phyloP scores from a whole-genome alignment of 2,329 filamentous ascomycete genomes.

The Cladosporium velox region DNA sequence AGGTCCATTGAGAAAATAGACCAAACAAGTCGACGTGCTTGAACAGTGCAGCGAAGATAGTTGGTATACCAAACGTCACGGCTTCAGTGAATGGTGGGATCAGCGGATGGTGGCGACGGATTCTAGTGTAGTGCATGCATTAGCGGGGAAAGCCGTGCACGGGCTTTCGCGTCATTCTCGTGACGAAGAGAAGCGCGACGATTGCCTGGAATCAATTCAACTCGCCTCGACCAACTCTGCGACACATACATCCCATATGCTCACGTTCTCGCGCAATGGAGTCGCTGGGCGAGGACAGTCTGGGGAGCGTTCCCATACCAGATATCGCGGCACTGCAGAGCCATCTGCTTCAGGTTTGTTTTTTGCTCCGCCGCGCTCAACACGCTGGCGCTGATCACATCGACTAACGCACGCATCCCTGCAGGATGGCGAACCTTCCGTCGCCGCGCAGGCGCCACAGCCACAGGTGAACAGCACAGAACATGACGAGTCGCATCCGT shows the following conservation, averaged over 20 bases:
- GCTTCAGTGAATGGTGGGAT: background rate
- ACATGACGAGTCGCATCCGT: constrained; percentile 4
- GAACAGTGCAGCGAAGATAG: background rate
- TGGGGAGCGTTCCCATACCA: constrained; percentile 29
- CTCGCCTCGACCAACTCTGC: background rate
- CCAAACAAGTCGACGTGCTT: too few species aligned
- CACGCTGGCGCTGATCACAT: background rate
- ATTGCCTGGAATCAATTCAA: background rate
- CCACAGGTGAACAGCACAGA: constrained; percentile 4
- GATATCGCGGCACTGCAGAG: constrained; percentile 26
- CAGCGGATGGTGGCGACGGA: background rate
- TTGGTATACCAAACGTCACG: background rate
- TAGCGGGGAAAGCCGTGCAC: background rate
- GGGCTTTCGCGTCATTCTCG: constrained; percentile 10
- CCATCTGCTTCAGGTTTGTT: constrained; percentile 27
- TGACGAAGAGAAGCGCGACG: constrained; percentile 1
- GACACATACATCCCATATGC: background rate
- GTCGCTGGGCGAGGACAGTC: constrained; percentile 30
- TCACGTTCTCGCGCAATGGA: constrained; percentile 25
- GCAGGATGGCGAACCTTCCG: constrained; percentile 29
- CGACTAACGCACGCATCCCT: constrained; percentile 34
- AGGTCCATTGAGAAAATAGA: too few species aligned
- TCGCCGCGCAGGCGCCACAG: constrained; percentile 19
- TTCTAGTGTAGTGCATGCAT: constrained; percentile 7
- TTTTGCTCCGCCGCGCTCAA: constrained; percentile 15